Conservation (phyloP, 257 asterid genomes). For the Lycium barbarum region DNA sequence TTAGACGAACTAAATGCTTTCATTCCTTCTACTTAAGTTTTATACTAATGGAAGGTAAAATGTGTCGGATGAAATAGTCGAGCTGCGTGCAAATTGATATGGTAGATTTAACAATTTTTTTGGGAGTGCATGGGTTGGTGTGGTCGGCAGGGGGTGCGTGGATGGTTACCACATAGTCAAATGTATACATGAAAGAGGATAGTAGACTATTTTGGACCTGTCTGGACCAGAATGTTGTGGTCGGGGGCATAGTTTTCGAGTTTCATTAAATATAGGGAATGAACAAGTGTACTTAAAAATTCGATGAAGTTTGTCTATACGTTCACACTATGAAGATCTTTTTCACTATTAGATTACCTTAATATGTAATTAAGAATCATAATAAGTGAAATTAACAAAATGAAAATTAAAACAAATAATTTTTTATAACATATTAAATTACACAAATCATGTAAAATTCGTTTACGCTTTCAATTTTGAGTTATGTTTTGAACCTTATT, state of each 20-base stretch:
- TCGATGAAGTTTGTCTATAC: neutral
- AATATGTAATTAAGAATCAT: too few species aligned
- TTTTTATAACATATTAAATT: too few species aligned
- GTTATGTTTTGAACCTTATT: too few species aligned
- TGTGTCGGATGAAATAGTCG: neutral
- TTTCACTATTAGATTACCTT: neutral
- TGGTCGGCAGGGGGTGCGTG: neutral
- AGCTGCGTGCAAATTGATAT: neutral
- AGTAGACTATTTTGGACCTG: neutral
- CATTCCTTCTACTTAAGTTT: neutral
- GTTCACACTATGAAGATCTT: neutral
- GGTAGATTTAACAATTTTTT: neutral
- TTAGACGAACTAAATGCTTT: too few species aligned
- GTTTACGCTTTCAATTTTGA: too few species aligned
- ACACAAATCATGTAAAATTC: too few species aligned
- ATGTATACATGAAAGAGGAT: neutral
- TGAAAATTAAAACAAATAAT: neutral
- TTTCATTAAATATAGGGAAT: too few species aligned
- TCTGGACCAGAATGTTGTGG: slow-evolving; percentile 18
- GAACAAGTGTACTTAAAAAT: slow-evolving; percentile 1
- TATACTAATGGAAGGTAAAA: neutral
- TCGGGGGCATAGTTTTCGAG: neutral
- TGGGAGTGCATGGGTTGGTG: neutral
- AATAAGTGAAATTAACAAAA: too few species aligned
- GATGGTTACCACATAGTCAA: neutral